Conservation (phyloP, 2,329 filamentous ascomycete genomes). For the Drechslerella dactyloides region DNA sequence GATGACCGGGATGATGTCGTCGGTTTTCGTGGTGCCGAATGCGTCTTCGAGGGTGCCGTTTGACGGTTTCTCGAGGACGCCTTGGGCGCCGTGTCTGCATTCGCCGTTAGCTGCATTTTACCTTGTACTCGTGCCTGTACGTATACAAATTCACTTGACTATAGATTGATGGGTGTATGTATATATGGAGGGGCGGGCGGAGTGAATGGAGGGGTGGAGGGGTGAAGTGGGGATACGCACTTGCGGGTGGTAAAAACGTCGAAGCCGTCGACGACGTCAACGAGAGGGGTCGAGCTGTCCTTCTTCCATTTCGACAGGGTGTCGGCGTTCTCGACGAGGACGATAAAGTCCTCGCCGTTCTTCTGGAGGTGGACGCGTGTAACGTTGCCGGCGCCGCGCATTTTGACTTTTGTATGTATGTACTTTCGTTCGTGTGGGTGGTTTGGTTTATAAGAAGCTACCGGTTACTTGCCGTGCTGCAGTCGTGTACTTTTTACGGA, state of each 20-base stretch:
- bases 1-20: constrained; percentile 37
- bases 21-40: constrained; percentile 28
- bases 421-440: not conserved
- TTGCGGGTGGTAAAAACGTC: constrained; percentile 89
- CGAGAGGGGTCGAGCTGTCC: constrained; percentile 78
- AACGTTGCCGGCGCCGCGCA: constrained; percentile 72
- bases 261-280: constrained; percentile 84
- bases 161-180: not conserved
- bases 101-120: not conserved
- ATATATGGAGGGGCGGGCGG: not conserved
- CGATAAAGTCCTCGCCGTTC: constrained; percentile 70
- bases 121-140: not conserved
- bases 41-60: constrained; percentile 33
- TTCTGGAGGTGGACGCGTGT: constrained; percentile 89
- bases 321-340: constrained; percentile 68
- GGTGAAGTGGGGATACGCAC: constrained; percentile 64
- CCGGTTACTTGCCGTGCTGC: too few species aligned
- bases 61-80: constrained; percentile 32
- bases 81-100: constrained; percentile 43
- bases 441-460: too few species aligned
- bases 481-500: too few species aligned
- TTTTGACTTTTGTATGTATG: constrained; percentile 61
- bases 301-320: constrained; percentile 79
- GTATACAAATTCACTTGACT: not conserved
- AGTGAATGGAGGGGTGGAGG: not conserved